Evolutionary conservation across 176 grass and related monocot species (phyloP).

Genomic region (Avena sativa): DNA sequence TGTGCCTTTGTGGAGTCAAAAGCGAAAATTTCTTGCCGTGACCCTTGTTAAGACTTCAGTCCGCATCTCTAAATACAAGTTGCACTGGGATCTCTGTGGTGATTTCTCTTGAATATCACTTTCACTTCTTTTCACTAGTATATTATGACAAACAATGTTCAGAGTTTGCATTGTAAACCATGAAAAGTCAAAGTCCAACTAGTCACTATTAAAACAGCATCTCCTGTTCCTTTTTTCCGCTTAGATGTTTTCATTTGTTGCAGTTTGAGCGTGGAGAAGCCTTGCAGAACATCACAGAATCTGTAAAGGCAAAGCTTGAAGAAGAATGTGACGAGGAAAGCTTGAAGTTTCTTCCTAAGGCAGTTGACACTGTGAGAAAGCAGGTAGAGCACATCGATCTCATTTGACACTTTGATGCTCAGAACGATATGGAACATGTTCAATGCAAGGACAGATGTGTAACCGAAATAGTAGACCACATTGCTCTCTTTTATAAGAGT

Average conservation of each 20-base stretch:
- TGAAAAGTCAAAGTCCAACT: conserved; percentile 2
- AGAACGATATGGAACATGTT: background rate
- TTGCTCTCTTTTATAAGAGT: conserved; percentile 24
- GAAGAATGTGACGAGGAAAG: conserved; percentile 93
- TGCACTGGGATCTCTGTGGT: background rate
- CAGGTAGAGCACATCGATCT: conserved; percentile 51
- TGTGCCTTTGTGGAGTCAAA: background rate
- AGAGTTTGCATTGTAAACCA: background rate
- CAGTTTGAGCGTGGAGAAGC: conserved; percentile 97
- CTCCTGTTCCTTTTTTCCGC: background rate
- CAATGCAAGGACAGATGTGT: background rate
- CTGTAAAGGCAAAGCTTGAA: conserved; percentile 83
- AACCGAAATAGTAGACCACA: background rate
- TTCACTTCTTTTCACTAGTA: background rate
- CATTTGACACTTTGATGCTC: background rate
- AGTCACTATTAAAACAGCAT: background rate
- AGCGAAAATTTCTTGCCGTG: background rate
- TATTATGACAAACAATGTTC: background rate
- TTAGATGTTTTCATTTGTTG: conserved; percentile 38
- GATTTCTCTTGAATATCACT: conserved; percentile 8
- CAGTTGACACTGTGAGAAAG: conserved; percentile 89
- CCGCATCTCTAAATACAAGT: background rate
- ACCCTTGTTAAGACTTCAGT: background rate
- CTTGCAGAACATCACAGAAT: conserved; percentile 79
- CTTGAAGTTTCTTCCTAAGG: conserved; percentile 88